These are phyloP conservation scores for Starmerella tilneyi DNA, from an alignment of 805 yeast genomes.

Conservation along the genomic window DNA sequence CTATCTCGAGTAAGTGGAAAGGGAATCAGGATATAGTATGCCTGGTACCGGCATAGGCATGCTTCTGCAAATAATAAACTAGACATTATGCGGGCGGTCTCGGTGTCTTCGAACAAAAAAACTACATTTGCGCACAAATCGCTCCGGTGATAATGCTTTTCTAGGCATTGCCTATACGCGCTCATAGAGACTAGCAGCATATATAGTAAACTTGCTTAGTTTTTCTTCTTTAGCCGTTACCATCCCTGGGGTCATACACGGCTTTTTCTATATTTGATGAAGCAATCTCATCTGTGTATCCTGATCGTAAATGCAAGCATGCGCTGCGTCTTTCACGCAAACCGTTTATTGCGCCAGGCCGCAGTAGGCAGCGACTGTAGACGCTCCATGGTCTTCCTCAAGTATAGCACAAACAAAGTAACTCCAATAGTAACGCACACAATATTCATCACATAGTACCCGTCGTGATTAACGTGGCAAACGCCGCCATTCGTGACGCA, in stretches of 20 bases:
- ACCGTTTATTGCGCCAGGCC: conserved; percentile 44
- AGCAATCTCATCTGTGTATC: too few relatives aligned
- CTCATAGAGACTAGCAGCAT: too few relatives aligned
- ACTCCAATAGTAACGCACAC: conserved; percentile 63
- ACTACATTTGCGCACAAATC: not conserved
- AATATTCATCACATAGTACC: conserved; percentile 69
- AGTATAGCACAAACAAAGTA: conserved; percentile 52
- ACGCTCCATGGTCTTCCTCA: conserved; percentile 48
- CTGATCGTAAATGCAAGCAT: not conserved
- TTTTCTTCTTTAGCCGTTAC: too few relatives aligned
- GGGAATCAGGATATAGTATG: too few relatives aligned
- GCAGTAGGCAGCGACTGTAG: conserved; percentile 63
- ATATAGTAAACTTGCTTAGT: too few relatives aligned
- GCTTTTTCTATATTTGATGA: too few relatives aligned
- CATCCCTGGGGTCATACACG: too few relatives aligned
- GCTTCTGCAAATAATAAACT: conserved; percentile 3
- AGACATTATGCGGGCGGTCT: conserved; percentile 4
- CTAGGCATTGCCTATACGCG: too few relatives aligned
- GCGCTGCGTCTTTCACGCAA: not conserved
- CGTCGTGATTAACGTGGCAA: conserved; percentile 54
- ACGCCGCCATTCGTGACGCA: conserved; percentile 50
- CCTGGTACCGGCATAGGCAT: not conserved
- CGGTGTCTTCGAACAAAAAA: not conserved
- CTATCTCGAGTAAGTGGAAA: conserved; percentile 33
- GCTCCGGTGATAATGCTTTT: not conserved